These are phyloP conservation scores for Sporothrix pallida DNA, from an alignment of 2,329 filamentous ascomycete genomes.

Conservation along the genomic window DNA sequence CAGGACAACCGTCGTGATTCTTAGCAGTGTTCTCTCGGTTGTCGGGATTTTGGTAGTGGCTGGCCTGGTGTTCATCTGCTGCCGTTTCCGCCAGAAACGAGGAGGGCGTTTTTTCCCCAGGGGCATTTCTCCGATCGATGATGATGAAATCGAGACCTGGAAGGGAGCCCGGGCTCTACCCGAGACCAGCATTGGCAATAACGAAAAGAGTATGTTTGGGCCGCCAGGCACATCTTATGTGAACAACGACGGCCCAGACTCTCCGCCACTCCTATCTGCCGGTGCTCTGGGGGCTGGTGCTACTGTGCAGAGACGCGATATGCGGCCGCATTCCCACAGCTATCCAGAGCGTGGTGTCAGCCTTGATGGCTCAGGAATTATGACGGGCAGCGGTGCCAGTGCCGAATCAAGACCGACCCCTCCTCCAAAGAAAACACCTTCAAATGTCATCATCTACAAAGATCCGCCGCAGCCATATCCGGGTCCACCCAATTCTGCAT, in stretches of 20 bases:
- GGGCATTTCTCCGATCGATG: conserved; percentile 66
- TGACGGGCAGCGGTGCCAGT: background rate
- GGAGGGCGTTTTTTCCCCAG: conserved; percentile 55
- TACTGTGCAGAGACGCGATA: conserved; percentile 27
- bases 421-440: conserved; percentile 50
- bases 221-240: background rate
- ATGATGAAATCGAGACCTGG: conserved; percentile 71
- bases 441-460: conserved; percentile 62
- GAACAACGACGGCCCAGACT: conserved; percentile 17
- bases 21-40: conserved; percentile 57
- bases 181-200: background rate
- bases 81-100: conserved; percentile 48
- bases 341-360: conserved; percentile 19
- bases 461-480: conserved; percentile 33
- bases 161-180: conserved; percentile 48
- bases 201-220: conserved; percentile 10
- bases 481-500: background rate
- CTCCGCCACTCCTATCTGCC: conserved; percentile 22
- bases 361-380: conserved; percentile 28
- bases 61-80: conserved; percentile 47
- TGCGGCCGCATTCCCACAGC: background rate
- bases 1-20: conserved; percentile 55
- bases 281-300: conserved; percentile 23
- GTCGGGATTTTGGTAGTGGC: conserved; percentile 51
- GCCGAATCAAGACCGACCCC: background rate